These are phyloP conservation scores for Coniochaeta sp. DNA, from an alignment of 2,329 filamentous ascomycete genomes.

Conservation along the genomic window DNA sequence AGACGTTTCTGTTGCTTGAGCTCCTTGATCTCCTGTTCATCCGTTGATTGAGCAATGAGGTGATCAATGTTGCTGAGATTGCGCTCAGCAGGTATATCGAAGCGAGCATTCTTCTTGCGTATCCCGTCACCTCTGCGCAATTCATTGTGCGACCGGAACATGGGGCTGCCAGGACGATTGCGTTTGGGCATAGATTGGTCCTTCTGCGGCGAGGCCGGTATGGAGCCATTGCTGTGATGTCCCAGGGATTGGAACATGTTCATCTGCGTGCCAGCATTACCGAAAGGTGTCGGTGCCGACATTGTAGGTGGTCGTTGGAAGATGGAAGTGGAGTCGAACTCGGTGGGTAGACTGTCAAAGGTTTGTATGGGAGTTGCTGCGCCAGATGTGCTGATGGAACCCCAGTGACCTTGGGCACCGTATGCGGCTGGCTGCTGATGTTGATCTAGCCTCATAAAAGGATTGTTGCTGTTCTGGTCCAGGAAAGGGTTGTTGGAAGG, in stretches of 20 bases:
- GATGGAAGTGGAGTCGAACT: conserved; percentile 46
- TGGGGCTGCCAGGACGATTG: conserved; percentile 60
- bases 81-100: conserved; percentile 91
- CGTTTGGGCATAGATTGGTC: conserved; percentile 50
- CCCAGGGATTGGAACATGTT: conserved; percentile 45
- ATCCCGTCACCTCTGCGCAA: conserved; percentile 77
- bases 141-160: conserved; percentile 68
- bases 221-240: conserved; percentile 35
- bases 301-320: conserved; percentile 41
- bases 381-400: conserved; percentile 48
- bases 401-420: conserved; percentile 44
- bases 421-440: conserved; percentile 27
- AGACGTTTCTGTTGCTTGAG: conserved; percentile 97
- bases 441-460: conserved; percentile 58
- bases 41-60: conserved; percentile 77
- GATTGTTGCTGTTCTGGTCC: conserved; percentile 50
- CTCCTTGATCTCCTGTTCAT: conserved; percentile 94
- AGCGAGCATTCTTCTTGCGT: conserved; percentile 97
- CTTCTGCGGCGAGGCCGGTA: conserved; percentile 50
- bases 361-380: conserved; percentile 67
- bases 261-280: conserved; percentile 39
- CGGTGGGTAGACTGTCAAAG: conserved; percentile 54
- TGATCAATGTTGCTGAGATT: conserved; percentile 93
- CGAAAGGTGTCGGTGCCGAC: conserved; percentile 47
- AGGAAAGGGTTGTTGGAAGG: conserved; percentile 58